Evolutionary conservation across 2,329 filamentous ascomycete genomes (phyloP).

Genomic region (Fusarium abutilonis): DNA sequence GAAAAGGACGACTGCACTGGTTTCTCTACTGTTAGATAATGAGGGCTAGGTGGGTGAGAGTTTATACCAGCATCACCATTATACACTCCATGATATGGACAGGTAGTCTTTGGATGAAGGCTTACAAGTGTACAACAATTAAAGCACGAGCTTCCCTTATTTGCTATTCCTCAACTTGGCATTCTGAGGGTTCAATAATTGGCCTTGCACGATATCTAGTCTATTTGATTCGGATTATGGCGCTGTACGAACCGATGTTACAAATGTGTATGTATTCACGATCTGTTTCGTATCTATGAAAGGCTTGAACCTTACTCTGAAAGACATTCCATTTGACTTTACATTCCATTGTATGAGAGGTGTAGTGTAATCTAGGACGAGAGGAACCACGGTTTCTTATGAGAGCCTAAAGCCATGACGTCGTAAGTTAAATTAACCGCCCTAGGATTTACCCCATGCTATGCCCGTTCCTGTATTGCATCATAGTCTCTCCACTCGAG

Average conservation of each 20-base stretch:
- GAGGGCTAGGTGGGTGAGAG: background rate
- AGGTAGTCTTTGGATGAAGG: background rate
- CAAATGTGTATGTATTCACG: background rate
- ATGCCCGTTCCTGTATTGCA: constrained; percentile 12
- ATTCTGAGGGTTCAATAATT: background rate
- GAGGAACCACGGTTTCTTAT: too few relatives aligned
- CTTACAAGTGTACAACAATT: constrained; percentile 5
- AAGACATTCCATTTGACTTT: background rate
- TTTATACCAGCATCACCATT: constrained; percentile 12
- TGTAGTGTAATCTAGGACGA: background rate
- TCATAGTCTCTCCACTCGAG: constrained; percentile 9
- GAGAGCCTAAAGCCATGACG: constrained; percentile 11
- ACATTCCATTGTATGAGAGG: background rate
- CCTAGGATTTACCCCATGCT: background rate
- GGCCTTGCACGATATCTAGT: too few relatives aligned
- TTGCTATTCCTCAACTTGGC: background rate
- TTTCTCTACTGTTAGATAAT: constrained; percentile 11
- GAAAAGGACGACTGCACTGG: constrained; percentile 5
- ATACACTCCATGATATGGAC: constrained; percentile 1
- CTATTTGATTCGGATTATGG: too few relatives aligned
- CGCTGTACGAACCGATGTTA: background rate
- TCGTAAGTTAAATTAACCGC: background rate
- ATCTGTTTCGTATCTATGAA: constrained; percentile 5
- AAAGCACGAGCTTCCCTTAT: background rate
- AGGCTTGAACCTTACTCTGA: background rate